Base-by-base conservation (phyloP, 2,329 filamentous ascomycete genomes). In the Sarocladium oryzae region DNA sequence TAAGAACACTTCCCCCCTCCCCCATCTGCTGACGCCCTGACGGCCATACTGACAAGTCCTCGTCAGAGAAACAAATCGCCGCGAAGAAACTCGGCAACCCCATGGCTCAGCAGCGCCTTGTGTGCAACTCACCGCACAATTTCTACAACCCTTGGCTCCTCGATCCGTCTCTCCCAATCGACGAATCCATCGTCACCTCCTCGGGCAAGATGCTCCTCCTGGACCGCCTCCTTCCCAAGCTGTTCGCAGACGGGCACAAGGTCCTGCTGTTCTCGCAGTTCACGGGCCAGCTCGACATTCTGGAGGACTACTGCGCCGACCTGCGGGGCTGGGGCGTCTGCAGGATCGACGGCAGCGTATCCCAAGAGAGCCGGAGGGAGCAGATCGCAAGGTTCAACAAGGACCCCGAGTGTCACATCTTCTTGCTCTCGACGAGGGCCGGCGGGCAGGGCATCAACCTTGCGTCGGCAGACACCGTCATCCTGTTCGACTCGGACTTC, bases 211-310 rank as follows among this genome's bases (percentile, higher is more conserved):
- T 99, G 89, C 79, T 96, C 2, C 79, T 99, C 1, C 79, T 99
- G 0, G 93, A 99, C 64, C 83, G 89, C 0, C 77, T 99, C 0
- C 78, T 99, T 0, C 87, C 88, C 0, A 76, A 77, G 2, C 76
- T 99, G 0, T 85, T 99, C 53, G 57, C 72, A 0, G 77, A 81
- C 1, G 85, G 81, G 3, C 91, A 96, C 71, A 97, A 97, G 63
- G 86, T 97, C 24, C 79, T 99, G 41, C 89, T 99, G 49, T 99
- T 99, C 68, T 95, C 89, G 0, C 93, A 99, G 63, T 99, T 99
- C 71, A 95, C 91, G 53, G 95, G 86, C 0, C 91, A 96, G 56
- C 81, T 99, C 0, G 90, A 97, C 61, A 86, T 99, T 2, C 74
- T 99, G 0, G 83, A 95, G 56, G 86, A 92, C 51, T 99, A 96